Evolutionary conservation across 441 rosid species (phyloP).

Genomic region (Viola pubescens): DNA sequence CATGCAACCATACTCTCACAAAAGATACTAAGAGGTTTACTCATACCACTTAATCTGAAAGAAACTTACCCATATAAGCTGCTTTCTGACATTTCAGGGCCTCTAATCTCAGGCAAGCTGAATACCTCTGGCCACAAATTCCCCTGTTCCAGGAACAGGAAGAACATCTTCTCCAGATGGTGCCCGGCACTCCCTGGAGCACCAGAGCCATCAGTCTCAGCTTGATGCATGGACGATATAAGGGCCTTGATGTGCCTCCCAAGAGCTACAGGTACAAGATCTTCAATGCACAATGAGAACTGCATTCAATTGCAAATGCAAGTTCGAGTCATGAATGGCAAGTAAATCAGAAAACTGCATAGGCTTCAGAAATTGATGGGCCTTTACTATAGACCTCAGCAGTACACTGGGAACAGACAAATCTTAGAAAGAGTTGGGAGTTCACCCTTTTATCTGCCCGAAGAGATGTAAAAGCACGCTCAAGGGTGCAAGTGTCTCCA

Average conservation of each 20-base stretch:
- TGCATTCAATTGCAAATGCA: constrained; percentile 27
- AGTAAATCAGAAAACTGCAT: background rate
- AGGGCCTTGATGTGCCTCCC: constrained; percentile 83
- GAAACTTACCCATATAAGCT: constrained; percentile 70
- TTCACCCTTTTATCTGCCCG: constrained; percentile 89
- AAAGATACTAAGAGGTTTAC: background rate
- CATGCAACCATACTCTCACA: background rate
- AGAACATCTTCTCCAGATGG: constrained; percentile 78
- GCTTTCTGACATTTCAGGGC: constrained; percentile 68
- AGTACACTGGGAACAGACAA: constrained; percentile 6
- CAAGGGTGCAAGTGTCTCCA: constrained; percentile 74
- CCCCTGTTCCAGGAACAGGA: constrained; percentile 92
- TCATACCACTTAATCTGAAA: background rate
- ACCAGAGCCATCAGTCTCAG: constrained; percentile 34
- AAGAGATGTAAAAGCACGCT: constrained; percentile 80
- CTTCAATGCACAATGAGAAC: constrained; percentile 94
- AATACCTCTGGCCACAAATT: constrained; percentile 85
- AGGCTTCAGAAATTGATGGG: too few species aligned
- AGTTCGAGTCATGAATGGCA: background rate
- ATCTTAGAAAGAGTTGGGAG: constrained; percentile 13
- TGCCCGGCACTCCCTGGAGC: constrained; percentile 41
- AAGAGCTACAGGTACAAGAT: constrained; percentile 81
- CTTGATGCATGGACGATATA: constrained; percentile 49
- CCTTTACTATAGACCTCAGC: too few species aligned
- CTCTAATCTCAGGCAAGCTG: constrained; percentile 60